phyloP scores from a whole-genome alignment of 257 asterid species.

The Knoxia roxburghii region DNA sequence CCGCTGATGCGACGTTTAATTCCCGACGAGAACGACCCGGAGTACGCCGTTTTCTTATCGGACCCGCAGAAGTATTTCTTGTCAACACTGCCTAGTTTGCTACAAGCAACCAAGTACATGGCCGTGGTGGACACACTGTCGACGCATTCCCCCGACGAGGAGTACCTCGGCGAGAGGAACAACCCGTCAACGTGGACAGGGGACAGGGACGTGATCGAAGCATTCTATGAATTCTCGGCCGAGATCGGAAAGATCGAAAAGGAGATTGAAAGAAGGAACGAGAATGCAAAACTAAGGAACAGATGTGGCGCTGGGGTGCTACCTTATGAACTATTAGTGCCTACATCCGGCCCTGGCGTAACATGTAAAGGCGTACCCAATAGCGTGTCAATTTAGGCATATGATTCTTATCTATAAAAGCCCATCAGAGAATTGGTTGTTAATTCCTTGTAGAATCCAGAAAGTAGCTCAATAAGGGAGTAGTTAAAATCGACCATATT shows the following conservation, averaged over 20 bases:
- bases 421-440: not conserved
- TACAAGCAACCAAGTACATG: constrained; percentile 93
- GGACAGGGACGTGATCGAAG: constrained; percentile 54
- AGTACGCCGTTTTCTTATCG: constrained; percentile 45
- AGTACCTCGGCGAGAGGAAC: constrained; percentile 75
- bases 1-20: constrained; percentile 76
- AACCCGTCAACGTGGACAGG: constrained; percentile 86
- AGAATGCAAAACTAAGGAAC: constrained; percentile 39
- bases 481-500: no score
- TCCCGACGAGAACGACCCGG: constrained; percentile 71
- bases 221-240: constrained; percentile 62
- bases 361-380: constrained; percentile 96
- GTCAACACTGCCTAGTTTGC: constrained; percentile 65
- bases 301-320: constrained; percentile 95
- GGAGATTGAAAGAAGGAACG: constrained; percentile 71
- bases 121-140: constrained; percentile 92
- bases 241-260: constrained; percentile 55
- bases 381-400: constrained; percentile 60
- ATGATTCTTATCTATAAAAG: no score
- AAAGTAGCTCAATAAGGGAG: no score
- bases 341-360: constrained; percentile 87
- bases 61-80: constrained; percentile 87
- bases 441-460: no score
- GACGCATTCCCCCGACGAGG: constrained; percentile 91
- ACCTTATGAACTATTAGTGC: constrained; percentile 90